Conservation (phyloP, 352 stramenopile genomes). For the Globisporangium yorkense region DNA sequence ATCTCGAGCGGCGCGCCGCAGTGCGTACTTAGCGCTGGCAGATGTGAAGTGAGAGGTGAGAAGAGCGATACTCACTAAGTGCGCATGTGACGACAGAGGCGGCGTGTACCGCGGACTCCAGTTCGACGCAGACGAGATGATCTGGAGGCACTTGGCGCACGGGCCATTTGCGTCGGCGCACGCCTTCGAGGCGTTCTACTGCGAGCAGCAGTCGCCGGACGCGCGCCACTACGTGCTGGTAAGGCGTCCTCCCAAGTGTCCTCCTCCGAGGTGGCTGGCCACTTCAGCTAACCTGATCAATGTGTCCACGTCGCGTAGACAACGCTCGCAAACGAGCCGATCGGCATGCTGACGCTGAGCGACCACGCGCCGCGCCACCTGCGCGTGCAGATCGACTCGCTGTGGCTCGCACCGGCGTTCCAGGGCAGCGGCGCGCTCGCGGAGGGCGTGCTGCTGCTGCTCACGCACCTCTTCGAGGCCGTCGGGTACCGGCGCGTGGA, state of each 20-base stretch:
- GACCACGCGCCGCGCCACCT: slow-evolving; percentile 75
- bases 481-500: slow-evolving; percentile 81
- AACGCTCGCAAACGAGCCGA: slow-evolving; percentile 27
- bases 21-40: slow-evolving; percentile 12
- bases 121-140: slow-evolving; percentile 72
- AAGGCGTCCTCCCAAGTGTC: neutral
- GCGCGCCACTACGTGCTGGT: slow-evolving; percentile 60
- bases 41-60: neutral
- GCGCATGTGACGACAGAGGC: slow-evolving; percentile 11
- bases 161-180: slow-evolving; percentile 43
- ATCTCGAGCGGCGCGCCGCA: slow-evolving; percentile 43
- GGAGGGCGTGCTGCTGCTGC: slow-evolving; percentile 65
- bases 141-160: slow-evolving; percentile 67
- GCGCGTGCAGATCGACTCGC: slow-evolving; percentile 63
- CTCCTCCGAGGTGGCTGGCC: neutral
- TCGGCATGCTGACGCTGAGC: slow-evolving; percentile 78
- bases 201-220: slow-evolving; percentile 22
- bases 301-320: slow-evolving; percentile 20
- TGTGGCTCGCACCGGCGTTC: slow-evolving; percentile 82
- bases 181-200: slow-evolving; percentile 34
- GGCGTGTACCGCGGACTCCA: slow-evolving; percentile 54
- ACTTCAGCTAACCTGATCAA: neutral
- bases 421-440: slow-evolving; percentile 42
- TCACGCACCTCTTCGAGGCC: slow-evolving; percentile 59
- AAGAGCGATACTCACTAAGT: neutral